Conservation (phyloP, 805 yeast genomes). For the Tetrapisispora phaffii region DNA sequence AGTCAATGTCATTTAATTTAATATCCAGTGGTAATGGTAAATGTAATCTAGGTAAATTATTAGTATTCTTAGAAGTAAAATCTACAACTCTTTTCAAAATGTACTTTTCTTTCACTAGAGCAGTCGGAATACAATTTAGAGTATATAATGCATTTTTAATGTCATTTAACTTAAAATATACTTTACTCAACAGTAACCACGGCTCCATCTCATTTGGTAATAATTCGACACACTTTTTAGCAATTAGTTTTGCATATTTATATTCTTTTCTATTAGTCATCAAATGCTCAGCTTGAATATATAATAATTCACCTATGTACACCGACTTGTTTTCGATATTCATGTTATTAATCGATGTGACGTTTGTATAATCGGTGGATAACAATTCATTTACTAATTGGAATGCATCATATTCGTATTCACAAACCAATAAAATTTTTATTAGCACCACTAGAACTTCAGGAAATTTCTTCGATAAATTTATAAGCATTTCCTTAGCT, state of each 20-base stretch:
- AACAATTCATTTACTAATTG: slow-evolving; percentile 19
- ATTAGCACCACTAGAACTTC: slow-evolving; percentile 20
- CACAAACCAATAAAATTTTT: slow-evolving; percentile 22
- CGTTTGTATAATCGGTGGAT: background rate
- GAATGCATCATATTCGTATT: slow-evolving; percentile 27
- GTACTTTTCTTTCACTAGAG: slow-evolving; percentile 52
- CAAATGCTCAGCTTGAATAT: slow-evolving; percentile 17
- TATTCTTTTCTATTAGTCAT: slow-evolving; percentile 13
- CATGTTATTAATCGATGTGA: slow-evolving; percentile 6
- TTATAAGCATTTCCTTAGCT: slow-evolving; percentile 15
- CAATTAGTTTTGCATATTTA: slow-evolving; percentile 12
- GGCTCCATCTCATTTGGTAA: slow-evolving; percentile 64
- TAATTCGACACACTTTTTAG: slow-evolving; percentile 38
- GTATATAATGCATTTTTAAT: slow-evolving; percentile 60
- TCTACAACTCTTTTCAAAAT: slow-evolving; percentile 47
- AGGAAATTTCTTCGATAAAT: slow-evolving; percentile 8
- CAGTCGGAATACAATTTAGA: slow-evolving; percentile 68
- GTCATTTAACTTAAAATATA: slow-evolving; percentile 50
- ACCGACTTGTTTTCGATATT: background rate
- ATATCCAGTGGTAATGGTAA: slow-evolving; percentile 67
- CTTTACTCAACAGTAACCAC: slow-evolving; percentile 55
- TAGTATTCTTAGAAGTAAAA: slow-evolving; percentile 15
- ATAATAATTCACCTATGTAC: slow-evolving; percentile 17
- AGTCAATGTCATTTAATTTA: slow-evolving; percentile 52
- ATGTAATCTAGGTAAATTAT: slow-evolving; percentile 33